phyloP scores from a whole-genome alignment of 331 rosid species.

The Erythrophleum ivorense region DNA sequence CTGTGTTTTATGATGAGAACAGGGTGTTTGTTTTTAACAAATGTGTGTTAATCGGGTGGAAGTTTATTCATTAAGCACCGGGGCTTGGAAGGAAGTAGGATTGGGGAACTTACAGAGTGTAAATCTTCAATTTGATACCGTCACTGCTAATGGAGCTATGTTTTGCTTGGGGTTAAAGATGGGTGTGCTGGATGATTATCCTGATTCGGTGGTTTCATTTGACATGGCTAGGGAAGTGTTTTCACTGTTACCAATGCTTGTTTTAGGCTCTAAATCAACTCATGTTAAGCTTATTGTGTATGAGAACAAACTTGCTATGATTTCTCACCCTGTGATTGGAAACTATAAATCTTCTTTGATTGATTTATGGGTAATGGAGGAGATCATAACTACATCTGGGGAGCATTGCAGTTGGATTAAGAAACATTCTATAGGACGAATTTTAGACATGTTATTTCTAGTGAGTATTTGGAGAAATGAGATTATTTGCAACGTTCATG shows the following conservation, averaged over 20 bases:
- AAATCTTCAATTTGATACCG: background rate
- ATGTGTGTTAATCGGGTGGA: background rate
- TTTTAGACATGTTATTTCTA: no score
- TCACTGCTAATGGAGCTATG: background rate
- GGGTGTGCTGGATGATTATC: no score
- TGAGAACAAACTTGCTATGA: background rate
- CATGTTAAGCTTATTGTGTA: background rate
- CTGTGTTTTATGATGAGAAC: no score
- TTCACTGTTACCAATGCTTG: background rate
- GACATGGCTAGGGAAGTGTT: background rate
- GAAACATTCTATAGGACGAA: background rate
- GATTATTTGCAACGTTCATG: no score
- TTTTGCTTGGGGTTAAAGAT: background rate
- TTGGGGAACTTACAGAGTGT: background rate
- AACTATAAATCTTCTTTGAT: background rate
- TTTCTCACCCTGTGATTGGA: no score
- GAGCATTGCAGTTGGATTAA: background rate
- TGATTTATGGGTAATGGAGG: background rate
- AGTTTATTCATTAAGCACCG: background rate
- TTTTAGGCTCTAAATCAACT: no score
- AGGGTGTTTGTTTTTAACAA: background rate
- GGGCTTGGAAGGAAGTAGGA: background rate
- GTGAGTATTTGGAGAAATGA: background rate
- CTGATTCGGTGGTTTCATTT: background rate
- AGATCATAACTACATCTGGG: background rate